phyloP scores from a whole-genome alignment of 2,329 filamentous ascomycete species.

The Didymella segeticola region DNA sequence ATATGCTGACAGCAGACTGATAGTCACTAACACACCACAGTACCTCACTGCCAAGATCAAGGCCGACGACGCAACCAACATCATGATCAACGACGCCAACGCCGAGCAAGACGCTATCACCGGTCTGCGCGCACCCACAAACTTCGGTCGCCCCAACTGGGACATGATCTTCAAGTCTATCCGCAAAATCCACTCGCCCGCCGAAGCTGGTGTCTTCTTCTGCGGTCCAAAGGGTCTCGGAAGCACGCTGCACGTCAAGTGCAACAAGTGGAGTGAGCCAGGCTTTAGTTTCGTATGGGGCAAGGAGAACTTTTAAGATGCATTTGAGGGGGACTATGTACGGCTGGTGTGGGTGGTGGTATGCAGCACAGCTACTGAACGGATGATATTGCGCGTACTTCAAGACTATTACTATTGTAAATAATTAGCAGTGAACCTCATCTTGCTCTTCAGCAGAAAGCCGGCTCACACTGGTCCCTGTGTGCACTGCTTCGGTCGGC shows the following conservation, averaged over 20 bases:
- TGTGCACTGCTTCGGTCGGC: conserved; percentile 3
- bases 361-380: not conserved
- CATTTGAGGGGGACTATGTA: not conserved
- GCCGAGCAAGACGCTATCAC: conserved; percentile 86
- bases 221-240: conserved; percentile 83
- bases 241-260: conserved; percentile 79
- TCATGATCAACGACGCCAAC: conserved; percentile 91
- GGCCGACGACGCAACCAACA: conserved; percentile 84
- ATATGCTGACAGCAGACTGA: not conserved
- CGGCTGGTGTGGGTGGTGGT: not conserved
- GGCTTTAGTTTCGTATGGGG: conserved; percentile 73
- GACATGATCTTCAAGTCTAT: conserved; percentile 88
- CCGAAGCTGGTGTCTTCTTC: conserved; percentile 66
- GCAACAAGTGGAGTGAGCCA: conserved; percentile 86
- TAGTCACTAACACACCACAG: conserved; percentile 39
- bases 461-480: conserved; percentile 9
- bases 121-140: conserved; percentile 79
- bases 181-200: conserved; percentile 67
- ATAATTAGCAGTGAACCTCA: conserved; percentile 7
- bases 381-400: conserved; percentile 6
- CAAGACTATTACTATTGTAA: conserved; percentile 13
- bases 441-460: not conserved
- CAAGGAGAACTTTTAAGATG: conserved; percentile 70
- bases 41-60: conserved; percentile 89
- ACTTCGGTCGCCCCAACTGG: conserved; percentile 88